Evolutionary conservation across 306 rosid species (phyloP).

Genomic region (Prinsepia uniflora): DNA sequence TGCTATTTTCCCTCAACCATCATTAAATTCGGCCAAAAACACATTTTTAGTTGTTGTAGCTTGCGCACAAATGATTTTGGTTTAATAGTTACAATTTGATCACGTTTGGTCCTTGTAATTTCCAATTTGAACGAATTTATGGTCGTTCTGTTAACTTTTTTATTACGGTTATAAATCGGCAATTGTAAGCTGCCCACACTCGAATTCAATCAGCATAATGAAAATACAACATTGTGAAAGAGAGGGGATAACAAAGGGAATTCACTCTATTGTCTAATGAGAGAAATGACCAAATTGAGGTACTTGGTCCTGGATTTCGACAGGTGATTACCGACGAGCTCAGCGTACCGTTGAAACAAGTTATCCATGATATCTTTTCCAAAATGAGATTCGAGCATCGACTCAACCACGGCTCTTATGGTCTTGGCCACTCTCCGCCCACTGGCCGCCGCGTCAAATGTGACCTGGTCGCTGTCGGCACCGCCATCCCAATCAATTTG

Average conservation of each 20-base stretch:
- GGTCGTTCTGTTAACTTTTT: too few relatives aligned
- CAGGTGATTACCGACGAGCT: conserved; percentile 41
- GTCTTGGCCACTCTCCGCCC: conserved; percentile 47
- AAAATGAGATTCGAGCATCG: conserved; percentile 63
- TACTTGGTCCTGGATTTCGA: conserved; percentile 35
- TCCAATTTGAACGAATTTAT: too few relatives aligned
- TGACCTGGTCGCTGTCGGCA: not conserved
- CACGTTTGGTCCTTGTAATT: too few relatives aligned
- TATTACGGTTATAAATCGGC: too few relatives aligned
- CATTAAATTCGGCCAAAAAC: too few relatives aligned
- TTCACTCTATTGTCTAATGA: conserved; percentile 26
- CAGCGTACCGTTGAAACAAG: conserved; percentile 34
- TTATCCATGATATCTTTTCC: conserved; percentile 51
- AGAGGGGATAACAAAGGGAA: not conserved
- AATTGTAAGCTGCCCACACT: too few relatives aligned
- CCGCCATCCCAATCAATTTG: conserved; percentile 58
- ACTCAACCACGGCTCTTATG: conserved; percentile 66
- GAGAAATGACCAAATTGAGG: conserved; percentile 51
- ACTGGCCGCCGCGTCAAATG: conserved; percentile 7
- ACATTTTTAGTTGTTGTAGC: too few relatives aligned
- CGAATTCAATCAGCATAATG: too few relatives aligned
- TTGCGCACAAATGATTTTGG: too few relatives aligned
- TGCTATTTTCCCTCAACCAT: too few relatives aligned
- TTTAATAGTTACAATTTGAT: too few relatives aligned
- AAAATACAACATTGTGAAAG: not conserved